Percentiles rank a stretch among this genome's conserved stretches.
These are phyloP conservation scores for Albatrellus ellisii DNA, from an alignment of 768 basidiomycete species.

Conservation along the genomic window DNA sequence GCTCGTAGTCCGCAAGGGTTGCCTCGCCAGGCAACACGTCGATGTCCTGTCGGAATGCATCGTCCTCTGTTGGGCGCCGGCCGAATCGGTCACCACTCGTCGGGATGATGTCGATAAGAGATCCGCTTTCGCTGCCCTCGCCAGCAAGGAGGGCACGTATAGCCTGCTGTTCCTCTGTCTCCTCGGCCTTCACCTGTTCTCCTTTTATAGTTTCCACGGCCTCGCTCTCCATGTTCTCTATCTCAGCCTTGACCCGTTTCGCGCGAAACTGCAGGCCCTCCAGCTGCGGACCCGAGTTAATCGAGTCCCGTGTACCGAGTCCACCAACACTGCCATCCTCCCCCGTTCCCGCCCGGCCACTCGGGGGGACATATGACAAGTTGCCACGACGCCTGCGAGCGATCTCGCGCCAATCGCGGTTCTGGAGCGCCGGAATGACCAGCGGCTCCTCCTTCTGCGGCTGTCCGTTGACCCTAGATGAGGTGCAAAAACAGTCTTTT, in stretches of 20 bases:
- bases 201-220: slow-evolving; percentile 4
- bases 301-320: slow-evolving; percentile 57
- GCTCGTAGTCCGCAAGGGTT: slow-evolving; percentile 74
- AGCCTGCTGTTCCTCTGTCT: slow-evolving; percentile 69
- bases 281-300: slow-evolving; percentile 64
- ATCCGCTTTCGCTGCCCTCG: slow-evolving; percentile 22
- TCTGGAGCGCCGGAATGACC: slow-evolving; percentile 77
- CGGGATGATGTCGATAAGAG: slow-evolving; percentile 50
- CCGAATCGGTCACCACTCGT: slow-evolving; percentile 13
- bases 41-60: slow-evolving; percentile 79
- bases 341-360: slow-evolving; percentile 40
- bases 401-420: slow-evolving; percentile 81
- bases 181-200: slow-evolving; percentile 21
- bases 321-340: slow-evolving; percentile 68
- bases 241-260: slow-evolving; percentile 19
- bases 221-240: slow-evolving; percentile 15
- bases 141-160: slow-evolving; percentile 66
- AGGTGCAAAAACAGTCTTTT: slow-evolving; percentile 26
- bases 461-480: slow-evolving; percentile 27
- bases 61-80: slow-evolving; percentile 53
- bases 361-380: slow-evolving; percentile 47
- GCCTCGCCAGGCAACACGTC: slow-evolving; percentile 64
- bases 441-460: slow-evolving; percentile 45
- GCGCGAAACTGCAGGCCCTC: slow-evolving; percentile 47
- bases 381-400: slow-evolving; percentile 49